These are phyloP conservation scores for Mycena alexandri DNA, from an alignment of 768 basidiomycete genomes.

Conservation along the genomic window DNA sequence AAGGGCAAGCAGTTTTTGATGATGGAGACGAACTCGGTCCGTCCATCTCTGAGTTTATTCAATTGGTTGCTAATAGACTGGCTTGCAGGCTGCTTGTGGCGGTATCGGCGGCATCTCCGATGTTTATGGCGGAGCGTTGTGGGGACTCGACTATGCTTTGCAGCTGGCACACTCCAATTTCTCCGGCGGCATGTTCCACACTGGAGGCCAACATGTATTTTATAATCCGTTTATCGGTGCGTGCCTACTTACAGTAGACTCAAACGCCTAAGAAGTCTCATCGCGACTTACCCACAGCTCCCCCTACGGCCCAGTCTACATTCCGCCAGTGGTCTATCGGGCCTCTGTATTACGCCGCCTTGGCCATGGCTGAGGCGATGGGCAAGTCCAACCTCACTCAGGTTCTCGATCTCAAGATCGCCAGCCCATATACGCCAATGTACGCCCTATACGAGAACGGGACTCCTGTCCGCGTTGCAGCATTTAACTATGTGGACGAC, in stretches of 20 bases:
- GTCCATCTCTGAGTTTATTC: not conserved
- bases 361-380: slow-evolving; percentile 60
- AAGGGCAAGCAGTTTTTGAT: slow-evolving; percentile 58
- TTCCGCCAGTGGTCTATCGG: slow-evolving; percentile 68
- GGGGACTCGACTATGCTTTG: slow-evolving; percentile 64
- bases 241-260: too few species aligned
- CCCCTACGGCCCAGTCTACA: slow-evolving; percentile 58
- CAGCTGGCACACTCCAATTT: slow-evolving; percentile 59
- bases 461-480: slow-evolving; percentile 51
- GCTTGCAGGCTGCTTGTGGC: slow-evolving; percentile 64
- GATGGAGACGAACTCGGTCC: slow-evolving; percentile 57
- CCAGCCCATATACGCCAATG: slow-evolving; percentile 55
- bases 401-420: slow-evolving; percentile 55
- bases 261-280: too few species aligned
- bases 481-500: slow-evolving; percentile 66
- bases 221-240: slow-evolving; percentile 51
- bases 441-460: slow-evolving; percentile 52
- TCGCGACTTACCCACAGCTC: slow-evolving; percentile 51
- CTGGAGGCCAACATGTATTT: slow-evolving; percentile 62
- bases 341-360: slow-evolving; percentile 62
- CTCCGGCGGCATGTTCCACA: slow-evolving; percentile 50
- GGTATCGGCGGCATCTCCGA: slow-evolving; percentile 65
- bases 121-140: slow-evolving; percentile 63
- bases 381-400: slow-evolving; percentile 51
- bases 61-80: not conserved